Conservation (phyloP, 2,329 filamentous ascomycete genomes). For the Stagonosporopsis vannaccii region DNA sequence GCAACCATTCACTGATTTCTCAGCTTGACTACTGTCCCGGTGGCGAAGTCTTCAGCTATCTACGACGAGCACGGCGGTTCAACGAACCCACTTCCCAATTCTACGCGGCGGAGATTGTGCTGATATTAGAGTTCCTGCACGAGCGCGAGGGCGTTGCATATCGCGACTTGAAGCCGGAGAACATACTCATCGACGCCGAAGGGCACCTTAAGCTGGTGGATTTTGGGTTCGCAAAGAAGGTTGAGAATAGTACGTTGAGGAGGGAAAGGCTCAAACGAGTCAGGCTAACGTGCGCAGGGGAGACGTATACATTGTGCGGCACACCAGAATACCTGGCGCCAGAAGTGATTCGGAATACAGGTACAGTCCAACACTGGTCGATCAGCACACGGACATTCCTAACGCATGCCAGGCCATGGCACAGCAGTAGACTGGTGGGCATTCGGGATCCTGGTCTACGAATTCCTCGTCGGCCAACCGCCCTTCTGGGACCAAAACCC, state of each 20-base stretch:
- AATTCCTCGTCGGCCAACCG: slow-evolving; percentile 84
- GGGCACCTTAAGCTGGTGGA: slow-evolving; percentile 85
- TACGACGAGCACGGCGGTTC: slow-evolving; percentile 79
- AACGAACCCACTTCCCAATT: slow-evolving; percentile 80
- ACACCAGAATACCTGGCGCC: slow-evolving; percentile 86
- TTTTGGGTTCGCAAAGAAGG: slow-evolving; percentile 84
- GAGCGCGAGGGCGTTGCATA: slow-evolving; percentile 82
- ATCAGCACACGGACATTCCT: background rate
- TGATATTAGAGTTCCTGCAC: slow-evolving; percentile 82
- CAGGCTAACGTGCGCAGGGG: slow-evolving; percentile 53
- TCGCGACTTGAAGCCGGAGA: slow-evolving; percentile 83
- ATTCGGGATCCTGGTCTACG: slow-evolving; percentile 81
- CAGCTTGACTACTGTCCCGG: slow-evolving; percentile 81
- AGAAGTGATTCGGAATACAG: slow-evolving; percentile 84
- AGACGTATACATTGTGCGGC: slow-evolving; percentile 84
- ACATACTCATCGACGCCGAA: slow-evolving; percentile 77
- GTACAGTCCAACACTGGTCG: slow-evolving; percentile 41
- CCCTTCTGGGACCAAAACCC: slow-evolving; percentile 89
- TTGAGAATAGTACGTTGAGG: slow-evolving; percentile 64
- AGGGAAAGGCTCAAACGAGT: background rate
- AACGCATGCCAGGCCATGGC: slow-evolving; percentile 60
- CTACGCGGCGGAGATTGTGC: slow-evolving; percentile 83
- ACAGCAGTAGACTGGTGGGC: slow-evolving; percentile 88
- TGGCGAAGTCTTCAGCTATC: slow-evolving; percentile 84
- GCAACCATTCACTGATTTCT: slow-evolving; percentile 24